Evolutionary conservation across 1,284 basidiomycete species (phyloP).

Genomic region (Puccinia polysora): DNA sequence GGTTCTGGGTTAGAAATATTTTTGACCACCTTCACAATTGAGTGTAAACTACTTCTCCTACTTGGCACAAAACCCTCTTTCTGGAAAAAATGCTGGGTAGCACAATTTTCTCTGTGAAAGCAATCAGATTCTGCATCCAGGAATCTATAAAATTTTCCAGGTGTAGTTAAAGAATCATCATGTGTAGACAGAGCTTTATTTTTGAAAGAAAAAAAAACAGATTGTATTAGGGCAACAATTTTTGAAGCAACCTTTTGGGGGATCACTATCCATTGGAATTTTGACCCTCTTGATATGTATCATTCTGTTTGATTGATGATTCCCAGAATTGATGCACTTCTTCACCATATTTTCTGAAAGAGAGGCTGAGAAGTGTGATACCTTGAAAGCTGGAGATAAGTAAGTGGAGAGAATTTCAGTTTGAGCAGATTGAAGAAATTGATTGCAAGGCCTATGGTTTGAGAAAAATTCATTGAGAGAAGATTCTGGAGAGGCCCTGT

Average conservation of each 20-base stretch:
- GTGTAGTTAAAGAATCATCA: not conserved
- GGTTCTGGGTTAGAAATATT: not conserved
- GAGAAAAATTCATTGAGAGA: not conserved
- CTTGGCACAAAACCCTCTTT: constrained; percentile 1
- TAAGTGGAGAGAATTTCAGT: not conserved
- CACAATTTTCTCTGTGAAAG: not conserved
- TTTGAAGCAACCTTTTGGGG: not conserved
- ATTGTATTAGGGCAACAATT: not conserved
- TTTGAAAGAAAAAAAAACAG: not conserved
- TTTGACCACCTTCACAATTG: constrained; percentile 19
- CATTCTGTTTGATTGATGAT: not conserved
- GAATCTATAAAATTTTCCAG: not conserved
- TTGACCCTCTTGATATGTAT: not conserved
- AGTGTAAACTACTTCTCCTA: not conserved
- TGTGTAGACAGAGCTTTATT: not conserved
- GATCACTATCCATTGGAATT: not conserved
- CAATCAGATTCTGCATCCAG: not conserved
- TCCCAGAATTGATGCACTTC: not conserved
- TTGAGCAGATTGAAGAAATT: not conserved
- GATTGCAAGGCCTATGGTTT: not conserved
- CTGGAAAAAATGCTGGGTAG: not conserved
- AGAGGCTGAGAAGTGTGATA: not conserved
- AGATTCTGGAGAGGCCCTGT: not conserved
- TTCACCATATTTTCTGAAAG: not conserved
- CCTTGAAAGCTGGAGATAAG: not conserved